Conservation (phyloP, 2,329 filamentous ascomycete species). For the Colletotrichum lentis region DNA sequence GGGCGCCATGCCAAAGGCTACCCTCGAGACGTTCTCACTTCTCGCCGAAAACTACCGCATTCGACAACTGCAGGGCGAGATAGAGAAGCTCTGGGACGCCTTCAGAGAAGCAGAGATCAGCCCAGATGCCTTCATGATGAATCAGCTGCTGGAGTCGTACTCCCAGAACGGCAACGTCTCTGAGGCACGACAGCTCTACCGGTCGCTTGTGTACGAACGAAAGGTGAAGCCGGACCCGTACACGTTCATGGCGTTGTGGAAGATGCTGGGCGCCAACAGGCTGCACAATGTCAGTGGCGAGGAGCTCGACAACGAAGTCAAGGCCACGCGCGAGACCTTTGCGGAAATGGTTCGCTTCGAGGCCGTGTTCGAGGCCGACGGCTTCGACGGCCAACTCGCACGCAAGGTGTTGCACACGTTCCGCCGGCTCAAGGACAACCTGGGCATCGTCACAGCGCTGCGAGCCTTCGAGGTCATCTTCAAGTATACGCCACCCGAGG, state of each 20-base stretch:
- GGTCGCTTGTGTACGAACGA: slow-evolving; percentile 58
- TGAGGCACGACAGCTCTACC: slow-evolving; percentile 65
- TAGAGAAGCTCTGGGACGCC: slow-evolving; percentile 68
- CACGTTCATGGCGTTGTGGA: slow-evolving; percentile 75
- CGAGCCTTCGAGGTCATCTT: slow-evolving; percentile 55
- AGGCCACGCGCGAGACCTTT: slow-evolving; percentile 54
- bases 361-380: slow-evolving; percentile 53
- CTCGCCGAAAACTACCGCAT: slow-evolving; percentile 76
- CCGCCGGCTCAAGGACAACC: slow-evolving; percentile 55
- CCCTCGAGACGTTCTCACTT: slow-evolving; percentile 79
- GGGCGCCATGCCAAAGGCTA: slow-evolving; percentile 64
- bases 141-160: slow-evolving; percentile 75
- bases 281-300: slow-evolving; percentile 48
- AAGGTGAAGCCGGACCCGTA: slow-evolving; percentile 69
- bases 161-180: slow-evolving; percentile 65
- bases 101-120: slow-evolving; percentile 70
- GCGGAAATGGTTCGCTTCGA: slow-evolving; percentile 59
- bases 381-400: slow-evolving; percentile 57
- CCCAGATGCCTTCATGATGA: slow-evolving; percentile 79
- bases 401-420: slow-evolving; percentile 61
- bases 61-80: slow-evolving; percentile 64
- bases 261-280: slow-evolving; percentile 62
- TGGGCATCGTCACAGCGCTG: slow-evolving; percentile 57
- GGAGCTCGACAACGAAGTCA: slow-evolving; percentile 44
- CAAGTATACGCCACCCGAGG: slow-evolving; percentile 55